phyloP scores from a whole-genome alignment of 208 protist genomes.

The Tritrichomonas musculus region DNA sequence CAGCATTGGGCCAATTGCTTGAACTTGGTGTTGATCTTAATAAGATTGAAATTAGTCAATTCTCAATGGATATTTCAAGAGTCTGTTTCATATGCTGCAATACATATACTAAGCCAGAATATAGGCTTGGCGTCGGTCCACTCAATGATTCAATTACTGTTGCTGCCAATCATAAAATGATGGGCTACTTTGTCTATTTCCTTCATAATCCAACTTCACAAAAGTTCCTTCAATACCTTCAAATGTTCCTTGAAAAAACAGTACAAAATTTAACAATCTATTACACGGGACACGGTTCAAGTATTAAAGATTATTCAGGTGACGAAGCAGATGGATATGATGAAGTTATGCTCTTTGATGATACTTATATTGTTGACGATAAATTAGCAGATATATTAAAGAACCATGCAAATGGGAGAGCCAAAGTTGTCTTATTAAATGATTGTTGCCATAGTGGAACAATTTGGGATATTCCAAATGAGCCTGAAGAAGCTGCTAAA shows the following conservation, averaged over 20 bases:
- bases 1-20: no score
- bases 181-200: not conserved
- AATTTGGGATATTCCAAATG: not conserved
- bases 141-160: no score
- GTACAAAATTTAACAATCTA: not conserved
- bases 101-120: constrained; percentile 1
- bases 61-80: not conserved
- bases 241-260: not conserved
- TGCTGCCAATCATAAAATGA: not conserved
- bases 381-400: no score
- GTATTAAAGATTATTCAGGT: not conserved
- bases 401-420: not conserved
- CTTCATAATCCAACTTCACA: not conserved
- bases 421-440: not conserved
- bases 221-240: not conserved
- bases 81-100: constrained; percentile 10
- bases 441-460: not conserved
- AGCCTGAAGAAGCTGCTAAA: not conserved
- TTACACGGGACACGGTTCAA: not conserved
- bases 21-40: not conserved
- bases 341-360: not conserved
- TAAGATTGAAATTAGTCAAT: not conserved
- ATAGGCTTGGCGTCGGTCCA: not conserved
- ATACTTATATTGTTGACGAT: not conserved
- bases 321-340: not conserved